Conservation (phyloP, 192 early-diverging fungal genomes). For the Coemansia sp. region DNA sequence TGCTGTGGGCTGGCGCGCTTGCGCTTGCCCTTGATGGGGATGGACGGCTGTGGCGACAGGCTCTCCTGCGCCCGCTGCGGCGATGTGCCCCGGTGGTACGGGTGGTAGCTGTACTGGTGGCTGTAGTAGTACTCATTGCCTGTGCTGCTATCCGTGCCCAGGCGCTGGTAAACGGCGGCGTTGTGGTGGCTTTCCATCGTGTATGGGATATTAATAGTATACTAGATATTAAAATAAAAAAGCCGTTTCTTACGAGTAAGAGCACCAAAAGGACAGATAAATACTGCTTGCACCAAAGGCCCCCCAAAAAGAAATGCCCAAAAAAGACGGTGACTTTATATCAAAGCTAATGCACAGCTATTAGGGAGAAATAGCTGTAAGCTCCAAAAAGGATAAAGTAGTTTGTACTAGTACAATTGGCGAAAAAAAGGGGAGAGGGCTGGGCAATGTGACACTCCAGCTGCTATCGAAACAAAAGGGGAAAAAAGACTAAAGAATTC, state of each 20-base stretch:
- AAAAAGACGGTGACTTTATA: constrained; percentile 4
- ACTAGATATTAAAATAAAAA: not conserved
- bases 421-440: not conserved
- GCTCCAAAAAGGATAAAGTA: too few species aligned
- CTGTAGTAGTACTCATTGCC: constrained; percentile 6
- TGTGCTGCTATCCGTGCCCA: not conserved
- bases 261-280: too few species aligned
- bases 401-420: not conserved
- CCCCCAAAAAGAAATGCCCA: not conserved
- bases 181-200: constrained; percentile 30
- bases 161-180: constrained; percentile 35
- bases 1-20: constrained; percentile 78
- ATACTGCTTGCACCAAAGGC: not conserved
- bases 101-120: constrained; percentile 13
- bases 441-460: too few species aligned
- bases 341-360: too few species aligned
- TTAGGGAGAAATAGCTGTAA: too few species aligned
- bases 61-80: constrained; percentile 1
- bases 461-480: too few species aligned
- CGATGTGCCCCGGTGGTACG: constrained; percentile 19
- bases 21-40: constrained; percentile 66
- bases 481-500: too few species aligned
- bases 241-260: not conserved
- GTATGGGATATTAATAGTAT: too few species aligned
- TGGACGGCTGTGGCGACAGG: constrained; percentile 19